Evolutionary conservation across 2,329 filamentous ascomycete genomes (phyloP).

Genomic region (Penicillium corylophilum): DNA sequence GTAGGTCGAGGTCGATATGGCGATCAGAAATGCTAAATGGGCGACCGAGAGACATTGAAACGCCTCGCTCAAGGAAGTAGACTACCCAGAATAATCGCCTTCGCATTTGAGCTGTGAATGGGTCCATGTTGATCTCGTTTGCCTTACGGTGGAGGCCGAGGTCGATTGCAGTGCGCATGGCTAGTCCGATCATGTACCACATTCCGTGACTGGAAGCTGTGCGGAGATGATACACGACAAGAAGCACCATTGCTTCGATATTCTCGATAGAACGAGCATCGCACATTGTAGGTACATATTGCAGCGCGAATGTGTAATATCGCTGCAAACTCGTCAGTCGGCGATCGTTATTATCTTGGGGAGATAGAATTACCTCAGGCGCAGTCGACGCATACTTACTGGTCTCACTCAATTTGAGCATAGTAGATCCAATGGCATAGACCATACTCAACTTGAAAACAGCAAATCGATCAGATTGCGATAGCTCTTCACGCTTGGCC

Average conservation of each 20-base stretch:
- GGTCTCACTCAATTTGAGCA: constrained; percentile 48
- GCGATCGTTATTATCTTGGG: neutral
- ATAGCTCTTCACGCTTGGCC: constrained; percentile 36
- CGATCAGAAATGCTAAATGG: constrained; percentile 53
- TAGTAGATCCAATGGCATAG: constrained; percentile 53
- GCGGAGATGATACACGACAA: constrained; percentile 54
- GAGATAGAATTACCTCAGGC: constrained; percentile 41
- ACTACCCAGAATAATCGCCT: constrained; percentile 54
- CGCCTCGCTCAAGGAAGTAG: constrained; percentile 51
- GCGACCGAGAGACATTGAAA: constrained; percentile 52
- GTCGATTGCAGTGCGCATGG: constrained; percentile 55
- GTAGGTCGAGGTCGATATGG: constrained; percentile 52
- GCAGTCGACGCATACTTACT: constrained; percentile 42
- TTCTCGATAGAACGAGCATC: constrained; percentile 53
- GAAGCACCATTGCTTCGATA: constrained; percentile 53
- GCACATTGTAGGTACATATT: constrained; percentile 50
- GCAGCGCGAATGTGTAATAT: constrained; percentile 52
- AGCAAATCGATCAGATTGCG: constrained; percentile 43
- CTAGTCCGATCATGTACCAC: constrained; percentile 57
- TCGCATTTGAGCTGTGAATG: constrained; percentile 46
- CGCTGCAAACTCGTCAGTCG: constrained; percentile 31
- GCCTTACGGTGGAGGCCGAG: constrained; percentile 52
- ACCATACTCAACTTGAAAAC: constrained; percentile 55
- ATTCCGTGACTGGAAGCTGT: constrained; percentile 52
- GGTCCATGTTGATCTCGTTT: constrained; percentile 44